A percentile compares a stretch with the other conserved stretches of the same genome.
Evolutionary conservation across 345 rosid genomes (phyloP).

Genomic region (Barbarea vulgaris): DNA sequence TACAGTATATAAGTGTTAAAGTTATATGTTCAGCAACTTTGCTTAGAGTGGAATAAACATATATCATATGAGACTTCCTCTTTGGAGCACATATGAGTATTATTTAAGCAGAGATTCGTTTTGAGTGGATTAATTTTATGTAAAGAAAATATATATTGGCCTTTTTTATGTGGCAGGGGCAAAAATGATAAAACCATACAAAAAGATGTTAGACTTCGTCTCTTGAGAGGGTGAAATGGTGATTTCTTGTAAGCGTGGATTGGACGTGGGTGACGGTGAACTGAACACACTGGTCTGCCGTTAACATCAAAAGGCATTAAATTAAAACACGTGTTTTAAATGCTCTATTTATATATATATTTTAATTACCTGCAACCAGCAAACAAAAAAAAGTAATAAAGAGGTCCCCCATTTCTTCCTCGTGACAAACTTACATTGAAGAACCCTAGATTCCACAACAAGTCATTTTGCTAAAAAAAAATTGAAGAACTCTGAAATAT

Average conservation of each 20-base stretch:
- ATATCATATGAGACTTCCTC: not conserved
- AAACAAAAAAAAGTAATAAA: slow-evolving; percentile 4
- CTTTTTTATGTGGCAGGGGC: too few species aligned
- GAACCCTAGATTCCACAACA: slow-evolving; percentile 17
- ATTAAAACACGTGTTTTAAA: slow-evolving; percentile 36
- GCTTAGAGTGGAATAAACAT: not conserved
- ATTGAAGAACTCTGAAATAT: not conserved
- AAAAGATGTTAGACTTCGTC: not conserved
- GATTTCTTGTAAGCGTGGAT: not conserved
- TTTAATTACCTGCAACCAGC: slow-evolving; percentile 17
- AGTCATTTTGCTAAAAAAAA: not conserved
- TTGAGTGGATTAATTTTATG: not conserved
- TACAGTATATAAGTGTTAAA: too few species aligned
- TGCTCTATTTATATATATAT: not conserved
- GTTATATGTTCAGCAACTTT: not conserved
- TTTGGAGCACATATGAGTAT: not conserved
- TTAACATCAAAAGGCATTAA: slow-evolving; percentile 17
- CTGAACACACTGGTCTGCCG: slow-evolving; percentile 13
- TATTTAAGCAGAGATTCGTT: not conserved
- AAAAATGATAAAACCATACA: too few species aligned
- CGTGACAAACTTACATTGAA: slow-evolving; percentile 29
- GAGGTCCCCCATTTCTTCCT: slow-evolving; percentile 32
- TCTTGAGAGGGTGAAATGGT: not conserved
- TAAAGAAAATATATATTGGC: too few species aligned
- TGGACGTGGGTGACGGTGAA: slow-evolving; percentile 27